Base-by-base conservation (phyloP, 176 grass and related monocot genomes). In the Hordeum marinum region DNA sequence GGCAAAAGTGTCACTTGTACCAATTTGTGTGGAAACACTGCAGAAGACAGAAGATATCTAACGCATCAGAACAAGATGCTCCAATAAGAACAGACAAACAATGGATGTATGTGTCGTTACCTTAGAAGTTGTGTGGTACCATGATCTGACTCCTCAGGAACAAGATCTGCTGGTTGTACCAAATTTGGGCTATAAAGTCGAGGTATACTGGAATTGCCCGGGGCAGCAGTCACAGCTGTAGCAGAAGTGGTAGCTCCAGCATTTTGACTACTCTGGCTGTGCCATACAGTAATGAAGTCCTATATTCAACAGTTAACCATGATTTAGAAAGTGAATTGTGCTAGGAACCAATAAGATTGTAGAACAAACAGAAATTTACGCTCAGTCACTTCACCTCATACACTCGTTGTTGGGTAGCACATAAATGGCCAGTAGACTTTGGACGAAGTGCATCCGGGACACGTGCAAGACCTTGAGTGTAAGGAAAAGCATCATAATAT, bases 201-300 rank as follows among this genome's bases (percentile, higher is more conserved):
- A 80, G 96, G 81, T 76, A 86, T 31, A 68, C 67, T 79, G 25
- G 87, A 84, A 87, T 92, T 82, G 52, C 61, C 71, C 63, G 85
- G 54, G 64, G 76, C 78, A 81, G 71, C 23, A 10, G 81, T 62
- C 46, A 67, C 45, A 5, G 89, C 62, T 40, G 86, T 85, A 68
- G 78, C 72, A 90, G 90, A 9, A 80, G 89, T 45, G 10, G 68
- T 82, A 85, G 87, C 77, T 66, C 76, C 87, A 83, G 89, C 82
- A 92, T 90, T 98, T 83, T 95, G 90, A 84, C 80, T 85, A 81
- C 83, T 85, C 70, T 98, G 92, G 61, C 90, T 87, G 58, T 98
- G 93, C 96, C 96, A 98, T 52, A 95, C 83, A 89, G 89, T 89
- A 21, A 93, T 88, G 77, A 98, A 98, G 81, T 98, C 96, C 96